These are phyloP conservation scores for Pseudocercospora musae DNA, from an alignment of 2,329 filamentous ascomycete genomes.

Conservation along the genomic window DNA sequence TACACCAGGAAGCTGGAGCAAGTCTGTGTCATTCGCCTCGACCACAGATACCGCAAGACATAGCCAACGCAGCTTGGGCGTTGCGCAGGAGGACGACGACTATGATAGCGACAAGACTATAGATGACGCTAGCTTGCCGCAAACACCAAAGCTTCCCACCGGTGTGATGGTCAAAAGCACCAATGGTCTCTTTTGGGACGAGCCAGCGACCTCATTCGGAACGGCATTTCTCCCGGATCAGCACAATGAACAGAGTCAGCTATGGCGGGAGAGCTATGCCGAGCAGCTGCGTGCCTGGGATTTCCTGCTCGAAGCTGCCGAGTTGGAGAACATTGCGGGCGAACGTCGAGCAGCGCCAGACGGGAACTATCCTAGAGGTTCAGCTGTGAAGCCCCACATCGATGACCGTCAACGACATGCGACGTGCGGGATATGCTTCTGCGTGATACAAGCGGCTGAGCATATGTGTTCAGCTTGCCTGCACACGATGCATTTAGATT, in stretches of 20 bases:
- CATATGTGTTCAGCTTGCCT: constrained; percentile 33
- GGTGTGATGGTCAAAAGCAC: constrained; percentile 52
- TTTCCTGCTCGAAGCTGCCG: constrained; percentile 52
- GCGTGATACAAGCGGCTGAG: constrained; percentile 25
- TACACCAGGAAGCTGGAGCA: constrained; percentile 48
- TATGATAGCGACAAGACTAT: constrained; percentile 36
- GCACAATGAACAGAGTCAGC: constrained; percentile 47
- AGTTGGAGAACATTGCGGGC: constrained; percentile 53
- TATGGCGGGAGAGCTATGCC: constrained; percentile 58
- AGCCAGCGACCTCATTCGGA: constrained; percentile 35
- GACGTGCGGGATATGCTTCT: constrained; percentile 31
- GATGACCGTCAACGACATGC: constrained; percentile 9
- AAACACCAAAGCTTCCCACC: constrained; percentile 32
- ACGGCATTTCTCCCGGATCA: constrained; percentile 50
- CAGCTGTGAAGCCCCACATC: background rate
- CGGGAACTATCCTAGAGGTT: background rate
- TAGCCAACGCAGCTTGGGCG: constrained; percentile 33
- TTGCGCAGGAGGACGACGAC: constrained; percentile 27
- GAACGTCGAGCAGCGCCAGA: background rate
- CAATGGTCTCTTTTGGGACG: constrained; percentile 57
- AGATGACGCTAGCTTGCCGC: constrained; percentile 36
- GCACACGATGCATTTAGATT: constrained; percentile 30
- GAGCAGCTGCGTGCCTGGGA: constrained; percentile 59
- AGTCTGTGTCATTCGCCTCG: constrained; percentile 34
- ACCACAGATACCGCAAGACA: constrained; percentile 34